These are phyloP conservation scores for Exophiala lecanii-corni DNA, from an alignment of 2,329 filamentous ascomycete species.

Conservation along the genomic window DNA sequence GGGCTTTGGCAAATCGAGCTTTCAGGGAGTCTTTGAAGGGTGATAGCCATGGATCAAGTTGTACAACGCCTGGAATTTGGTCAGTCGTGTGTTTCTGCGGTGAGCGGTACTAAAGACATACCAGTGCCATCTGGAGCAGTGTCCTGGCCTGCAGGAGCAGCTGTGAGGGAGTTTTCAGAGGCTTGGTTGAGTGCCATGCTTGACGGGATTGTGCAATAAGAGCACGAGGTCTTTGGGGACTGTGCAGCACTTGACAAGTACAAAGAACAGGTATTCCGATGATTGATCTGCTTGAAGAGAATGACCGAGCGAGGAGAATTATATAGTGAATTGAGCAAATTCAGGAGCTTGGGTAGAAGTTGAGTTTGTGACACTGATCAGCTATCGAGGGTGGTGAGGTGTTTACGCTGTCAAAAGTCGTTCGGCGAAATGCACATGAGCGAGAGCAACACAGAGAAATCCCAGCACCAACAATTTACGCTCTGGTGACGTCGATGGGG, in stretches of 20 bases:
- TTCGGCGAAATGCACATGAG: constrained; percentile 2
- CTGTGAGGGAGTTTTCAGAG: constrained; percentile 30
- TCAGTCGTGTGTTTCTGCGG: neutral
- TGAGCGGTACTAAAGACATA: constrained; percentile 15
- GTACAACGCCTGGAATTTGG: constrained; percentile 63
- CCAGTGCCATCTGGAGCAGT: constrained; percentile 30
- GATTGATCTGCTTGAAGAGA: too few relatives aligned
- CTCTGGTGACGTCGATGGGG: constrained; percentile 2
- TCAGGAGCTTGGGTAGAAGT: constrained; percentile 2
- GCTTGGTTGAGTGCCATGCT: constrained; percentile 27
- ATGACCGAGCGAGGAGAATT: too few relatives aligned
- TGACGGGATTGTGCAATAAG: neutral
- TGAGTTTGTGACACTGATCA: neutral
- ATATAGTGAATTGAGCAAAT: constrained; percentile 12
- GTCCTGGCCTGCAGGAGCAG: constrained; percentile 22
- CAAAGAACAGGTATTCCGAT: too few relatives aligned
- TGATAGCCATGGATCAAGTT: constrained; percentile 83
- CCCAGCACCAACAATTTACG: constrained; percentile 2
- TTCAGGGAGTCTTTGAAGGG: constrained; percentile 77
- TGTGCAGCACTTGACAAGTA: too few relatives aligned
- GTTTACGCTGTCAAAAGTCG: neutral
- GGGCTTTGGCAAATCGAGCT: constrained; percentile 70
- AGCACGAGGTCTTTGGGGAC: neutral
- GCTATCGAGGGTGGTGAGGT: constrained; percentile 1
- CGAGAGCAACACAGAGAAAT: too few relatives aligned